These are phyloP conservation scores for Moringa oleifera DNA, from an alignment of 345 rosid species.

Conservation along the genomic window DNA sequence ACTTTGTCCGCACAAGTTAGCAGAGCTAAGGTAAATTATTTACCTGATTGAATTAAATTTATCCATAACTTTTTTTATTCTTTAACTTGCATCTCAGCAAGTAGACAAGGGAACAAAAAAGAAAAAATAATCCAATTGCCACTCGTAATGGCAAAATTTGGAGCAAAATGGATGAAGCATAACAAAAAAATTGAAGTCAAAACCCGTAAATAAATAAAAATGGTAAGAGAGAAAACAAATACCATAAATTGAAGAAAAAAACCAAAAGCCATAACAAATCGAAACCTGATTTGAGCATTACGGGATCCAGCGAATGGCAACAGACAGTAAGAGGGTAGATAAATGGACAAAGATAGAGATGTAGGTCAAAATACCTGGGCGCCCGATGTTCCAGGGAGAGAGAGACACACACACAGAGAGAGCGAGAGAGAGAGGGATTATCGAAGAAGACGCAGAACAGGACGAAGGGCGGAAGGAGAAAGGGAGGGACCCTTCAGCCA, in stretches of 20 bases:
- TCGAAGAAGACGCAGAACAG: background rate
- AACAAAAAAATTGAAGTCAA: too few relatives aligned
- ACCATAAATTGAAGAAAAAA: background rate
- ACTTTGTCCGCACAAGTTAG: too few relatives aligned
- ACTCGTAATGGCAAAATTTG: background rate
- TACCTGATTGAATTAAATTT: background rate
- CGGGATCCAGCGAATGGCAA: conserved; percentile 7
- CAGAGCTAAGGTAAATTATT: too few relatives aligned
- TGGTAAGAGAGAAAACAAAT: background rate
- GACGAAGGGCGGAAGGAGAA: background rate
- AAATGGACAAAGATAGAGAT: background rate
- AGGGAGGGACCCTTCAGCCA: background rate
- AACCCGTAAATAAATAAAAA: too few relatives aligned
- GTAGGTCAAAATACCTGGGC: conserved; percentile 9
- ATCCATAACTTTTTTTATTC: background rate
- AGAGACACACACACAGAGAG: background rate
- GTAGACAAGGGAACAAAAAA: background rate
- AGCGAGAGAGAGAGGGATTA: background rate
- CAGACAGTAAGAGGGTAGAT: background rate
- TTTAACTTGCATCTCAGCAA: background rate
- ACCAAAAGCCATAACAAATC: background rate
- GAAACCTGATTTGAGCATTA: background rate
- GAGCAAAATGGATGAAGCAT: too few relatives aligned
- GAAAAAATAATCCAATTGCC: background rate
- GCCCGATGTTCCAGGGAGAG: conserved; percentile 4